A percentile compares a stretch with the other conserved stretches of the same genome.
Evolutionary conservation across 495 filamentous ascomycete species (phyloP).

Genomic region (Darksidea phi): DNA sequence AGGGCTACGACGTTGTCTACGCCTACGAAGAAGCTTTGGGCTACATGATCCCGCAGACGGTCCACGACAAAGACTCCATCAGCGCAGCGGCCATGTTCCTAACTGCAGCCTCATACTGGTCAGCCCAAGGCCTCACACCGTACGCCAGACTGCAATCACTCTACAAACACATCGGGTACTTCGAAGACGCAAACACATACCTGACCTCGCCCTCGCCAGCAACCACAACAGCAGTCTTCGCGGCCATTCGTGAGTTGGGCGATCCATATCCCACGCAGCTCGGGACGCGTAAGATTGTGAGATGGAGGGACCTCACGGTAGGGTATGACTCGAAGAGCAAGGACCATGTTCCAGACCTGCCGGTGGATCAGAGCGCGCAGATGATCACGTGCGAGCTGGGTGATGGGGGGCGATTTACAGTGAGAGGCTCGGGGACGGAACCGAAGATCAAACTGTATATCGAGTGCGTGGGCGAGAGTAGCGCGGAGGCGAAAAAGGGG

Average conservation of each 20-base stretch:
- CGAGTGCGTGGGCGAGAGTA: conserved; percentile 36
- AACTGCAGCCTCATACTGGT: conserved; percentile 56
- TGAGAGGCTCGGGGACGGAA: conserved; percentile 69
- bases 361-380: conserved; percentile 58
- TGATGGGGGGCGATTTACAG: conserved; percentile 63
- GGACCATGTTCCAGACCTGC: conserved; percentile 57
- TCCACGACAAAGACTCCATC: conserved; percentile 71
- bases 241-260: conserved; percentile 52
- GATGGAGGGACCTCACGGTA: conserved; percentile 68
- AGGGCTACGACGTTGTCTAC: conserved; percentile 55
- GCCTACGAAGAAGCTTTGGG: conserved; percentile 74
- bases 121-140: conserved; percentile 54
- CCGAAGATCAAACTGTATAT: conserved; percentile 54
- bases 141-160: conserved; percentile 60
- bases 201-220: conserved; percentile 59
- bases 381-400: conserved; percentile 72
- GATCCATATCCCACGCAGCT: conserved; percentile 48
- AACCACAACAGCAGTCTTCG: conserved; percentile 56
- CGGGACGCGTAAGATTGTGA: conserved; percentile 53
- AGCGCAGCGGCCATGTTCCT: conserved; percentile 66
- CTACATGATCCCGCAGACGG: conserved; percentile 68
- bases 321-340: conserved; percentile 61
- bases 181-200: conserved; percentile 67
- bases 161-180: conserved; percentile 62
- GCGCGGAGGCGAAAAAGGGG: conserved; percentile 50